Conservation (phyloP, 352 stramenopile genomes). For the Globisporangium solare region DNA sequence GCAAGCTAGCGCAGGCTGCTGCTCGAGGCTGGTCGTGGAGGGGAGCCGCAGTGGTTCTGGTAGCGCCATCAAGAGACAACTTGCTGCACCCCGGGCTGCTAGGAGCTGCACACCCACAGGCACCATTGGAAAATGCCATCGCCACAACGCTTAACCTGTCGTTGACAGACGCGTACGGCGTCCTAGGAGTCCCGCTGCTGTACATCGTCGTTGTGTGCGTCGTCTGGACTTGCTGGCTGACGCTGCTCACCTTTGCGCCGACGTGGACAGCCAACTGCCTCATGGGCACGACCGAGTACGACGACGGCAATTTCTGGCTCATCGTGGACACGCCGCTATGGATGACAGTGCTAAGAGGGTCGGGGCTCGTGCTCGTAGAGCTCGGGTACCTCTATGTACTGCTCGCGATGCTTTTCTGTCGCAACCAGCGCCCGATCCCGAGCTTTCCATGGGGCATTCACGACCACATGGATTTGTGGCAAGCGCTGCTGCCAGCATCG, state of each 20-base stretch:
- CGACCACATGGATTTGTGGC: too few relatives aligned
- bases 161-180: not conserved
- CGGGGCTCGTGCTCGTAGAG: not conserved
- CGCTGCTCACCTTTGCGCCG: not conserved
- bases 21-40: too few relatives aligned
- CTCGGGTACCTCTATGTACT: not conserved
- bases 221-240: conserved; percentile 2
- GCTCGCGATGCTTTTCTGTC: not conserved
- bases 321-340: not conserved
- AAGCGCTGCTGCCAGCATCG: not conserved
- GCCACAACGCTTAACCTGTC: not conserved
- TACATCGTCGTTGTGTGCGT: conserved; percentile 1
- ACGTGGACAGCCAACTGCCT: conserved; percentile 4
- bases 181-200: not conserved
- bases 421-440: not conserved
- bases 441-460: too few relatives aligned
- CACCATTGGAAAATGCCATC: not conserved
- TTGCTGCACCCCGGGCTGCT: too few relatives aligned
- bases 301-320: conserved; percentile 9
- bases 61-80: too few relatives aligned
- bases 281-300: conserved; percentile 6
- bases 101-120: too few relatives aligned
- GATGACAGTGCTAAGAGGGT: not conserved
- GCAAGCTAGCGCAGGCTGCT: too few relatives aligned
- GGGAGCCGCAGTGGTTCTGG: too few relatives aligned